Conservation (phyloP, 495 filamentous ascomycete species). For the Evansstolkia leycettana region DNA sequence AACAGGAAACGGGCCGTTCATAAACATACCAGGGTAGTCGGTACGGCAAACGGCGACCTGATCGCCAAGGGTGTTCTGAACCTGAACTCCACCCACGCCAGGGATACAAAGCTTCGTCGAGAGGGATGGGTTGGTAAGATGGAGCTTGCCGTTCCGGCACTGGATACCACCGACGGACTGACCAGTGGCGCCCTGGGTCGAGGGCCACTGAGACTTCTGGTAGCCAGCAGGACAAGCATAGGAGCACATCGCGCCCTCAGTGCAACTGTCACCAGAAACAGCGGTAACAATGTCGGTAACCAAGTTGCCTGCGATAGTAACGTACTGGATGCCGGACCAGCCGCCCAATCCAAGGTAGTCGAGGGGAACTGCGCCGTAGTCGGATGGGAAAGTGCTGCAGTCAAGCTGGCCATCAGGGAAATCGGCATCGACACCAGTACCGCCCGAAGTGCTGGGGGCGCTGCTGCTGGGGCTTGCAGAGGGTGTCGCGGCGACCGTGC, state of each 20-base stretch:
- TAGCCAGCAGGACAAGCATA: conserved; percentile 89
- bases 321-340: conserved; percentile 71
- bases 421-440: conserved; percentile 45
- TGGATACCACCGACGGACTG: conserved; percentile 83
- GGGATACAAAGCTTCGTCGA: conserved; percentile 61
- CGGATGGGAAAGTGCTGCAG: conserved; percentile 65
- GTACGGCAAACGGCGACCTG: conserved; percentile 79
- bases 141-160: conserved; percentile 64
- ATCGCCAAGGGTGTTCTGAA: conserved; percentile 56
- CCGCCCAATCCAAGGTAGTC: conserved; percentile 56
- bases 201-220: conserved; percentile 89
- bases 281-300: conserved; percentile 51
- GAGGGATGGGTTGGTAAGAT: conserved; percentile 56
- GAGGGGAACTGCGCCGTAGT: conserved; percentile 68
- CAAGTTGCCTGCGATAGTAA: conserved; percentile 21
- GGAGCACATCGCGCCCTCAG: conserved; percentile 63
- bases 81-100: conserved; percentile 56
- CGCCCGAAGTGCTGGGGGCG: conserved; percentile 16
- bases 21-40: conserved; percentile 70
- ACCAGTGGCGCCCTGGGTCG: conserved; percentile 61
- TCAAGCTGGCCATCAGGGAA: conserved; percentile 69
- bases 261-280: conserved; percentile 44
- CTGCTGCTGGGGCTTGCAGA: conserved; percentile 8
- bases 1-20: conserved; percentile 1
- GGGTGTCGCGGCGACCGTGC: no score